These are phyloP conservation scores for Plectosphaerella cucumerina DNA, from an alignment of 2,329 filamentous ascomycete species.

Conservation along the genomic window DNA sequence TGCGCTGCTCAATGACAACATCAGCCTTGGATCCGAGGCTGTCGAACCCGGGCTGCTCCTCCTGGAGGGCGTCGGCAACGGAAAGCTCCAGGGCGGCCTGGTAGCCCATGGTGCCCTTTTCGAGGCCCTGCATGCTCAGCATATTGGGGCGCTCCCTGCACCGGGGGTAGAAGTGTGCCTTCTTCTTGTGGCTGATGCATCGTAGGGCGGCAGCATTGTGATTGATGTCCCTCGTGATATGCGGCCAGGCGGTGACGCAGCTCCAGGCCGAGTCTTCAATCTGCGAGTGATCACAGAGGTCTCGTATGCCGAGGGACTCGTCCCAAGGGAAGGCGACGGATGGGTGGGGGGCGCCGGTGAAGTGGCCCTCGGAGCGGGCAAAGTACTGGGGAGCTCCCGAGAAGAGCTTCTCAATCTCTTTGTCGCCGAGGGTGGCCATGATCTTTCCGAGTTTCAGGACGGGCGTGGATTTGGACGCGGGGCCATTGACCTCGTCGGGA, in stretches of 20 bases:
- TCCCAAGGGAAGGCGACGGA: constrained; percentile 67
- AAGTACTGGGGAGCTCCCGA: constrained; percentile 73
- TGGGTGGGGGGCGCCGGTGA: constrained; percentile 56
- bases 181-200: constrained; percentile 37
- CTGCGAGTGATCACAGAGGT: constrained; percentile 61
- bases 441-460: constrained; percentile 51
- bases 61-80: constrained; percentile 60
- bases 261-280: constrained; percentile 62
- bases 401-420: constrained; percentile 66
- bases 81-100: constrained; percentile 63
- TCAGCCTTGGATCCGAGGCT: constrained; percentile 49
- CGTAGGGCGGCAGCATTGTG: constrained; percentile 29
- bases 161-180: constrained; percentile 54
- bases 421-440: constrained; percentile 54
- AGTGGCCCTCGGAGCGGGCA: constrained; percentile 55
- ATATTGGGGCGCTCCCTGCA: constrained; percentile 64
- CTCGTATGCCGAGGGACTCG: constrained; percentile 54
- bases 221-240: constrained; percentile 49
- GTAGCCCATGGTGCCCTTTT: constrained; percentile 68
- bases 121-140: constrained; percentile 67
- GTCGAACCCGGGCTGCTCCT: constrained; percentile 58
- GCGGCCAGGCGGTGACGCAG: constrained; percentile 58
- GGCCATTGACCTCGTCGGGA: constrained; percentile 33
- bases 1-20: constrained; percentile 53
- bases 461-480: constrained; percentile 22